Percentiles rank a stretch among this genome's conserved stretches.
phyloP scores from a whole-genome alignment of 345 rosid genomes.

The Euphorbia pulcherrima region DNA sequence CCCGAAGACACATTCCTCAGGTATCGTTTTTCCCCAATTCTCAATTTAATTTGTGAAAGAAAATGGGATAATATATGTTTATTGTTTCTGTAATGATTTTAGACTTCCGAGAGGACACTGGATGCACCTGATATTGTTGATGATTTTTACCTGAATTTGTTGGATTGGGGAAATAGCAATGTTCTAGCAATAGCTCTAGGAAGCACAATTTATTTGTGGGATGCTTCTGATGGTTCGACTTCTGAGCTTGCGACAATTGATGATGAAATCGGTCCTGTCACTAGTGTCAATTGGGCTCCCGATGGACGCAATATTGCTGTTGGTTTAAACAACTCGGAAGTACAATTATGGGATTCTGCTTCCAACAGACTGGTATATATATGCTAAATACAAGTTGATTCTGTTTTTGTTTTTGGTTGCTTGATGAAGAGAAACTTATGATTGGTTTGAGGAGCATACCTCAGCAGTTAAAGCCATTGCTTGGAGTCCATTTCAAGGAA shows the following conservation, averaged over 20 bases:
- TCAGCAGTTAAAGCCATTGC: conserved; percentile 61
- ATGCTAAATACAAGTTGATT: background rate
- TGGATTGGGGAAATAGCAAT: conserved; percentile 45
- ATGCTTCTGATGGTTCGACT: conserved; percentile 43
- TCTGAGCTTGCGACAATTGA: conserved; percentile 50
- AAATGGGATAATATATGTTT: background rate
- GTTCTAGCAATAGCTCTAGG: conserved; percentile 41
- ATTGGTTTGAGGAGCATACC: conserved; percentile 36
- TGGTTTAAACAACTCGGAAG: conserved; percentile 48
- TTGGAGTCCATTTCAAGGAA: conserved; percentile 59
- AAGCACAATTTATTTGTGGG: conserved; percentile 45
- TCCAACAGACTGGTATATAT: conserved; percentile 30
- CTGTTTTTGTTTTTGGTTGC: background rate
- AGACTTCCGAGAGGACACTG: conserved; percentile 17
- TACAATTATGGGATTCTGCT: conserved; percentile 48
- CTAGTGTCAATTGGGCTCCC: conserved; percentile 50
- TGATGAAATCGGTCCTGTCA: conserved; percentile 43
- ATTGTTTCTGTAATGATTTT: background rate
- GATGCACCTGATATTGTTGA: conserved; percentile 12
- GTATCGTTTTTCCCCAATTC: background rate
- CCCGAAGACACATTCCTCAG: conserved; percentile 18
- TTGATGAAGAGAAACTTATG: background rate
- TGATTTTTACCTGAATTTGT: conserved; percentile 14
- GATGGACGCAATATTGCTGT: conserved; percentile 45
- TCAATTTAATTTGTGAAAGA: background rate